A percentile compares a stretch with the other conserved stretches of the same genome.
Conservation (phyloP, 2,329 filamentous ascomycete species). For the Aspergillus eucalypticola region DNA sequence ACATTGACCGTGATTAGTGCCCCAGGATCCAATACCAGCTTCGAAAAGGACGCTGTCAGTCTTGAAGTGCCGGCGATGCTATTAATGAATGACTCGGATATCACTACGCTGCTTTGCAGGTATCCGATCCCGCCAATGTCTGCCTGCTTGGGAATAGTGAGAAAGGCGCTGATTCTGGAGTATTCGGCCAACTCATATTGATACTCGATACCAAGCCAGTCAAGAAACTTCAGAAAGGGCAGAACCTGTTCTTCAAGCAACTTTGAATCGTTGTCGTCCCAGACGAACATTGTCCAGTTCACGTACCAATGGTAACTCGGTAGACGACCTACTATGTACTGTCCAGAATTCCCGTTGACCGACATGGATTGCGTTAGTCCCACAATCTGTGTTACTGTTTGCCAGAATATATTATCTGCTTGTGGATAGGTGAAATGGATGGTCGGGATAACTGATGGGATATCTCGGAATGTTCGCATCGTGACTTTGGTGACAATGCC, state of each 20-base stretch:
- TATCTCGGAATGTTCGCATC: slow-evolving; percentile 43
- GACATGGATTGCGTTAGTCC: not conserved
- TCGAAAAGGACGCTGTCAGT: not conserved
- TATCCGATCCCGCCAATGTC: not conserved
- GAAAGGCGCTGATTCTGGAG: not conserved
- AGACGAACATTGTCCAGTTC: not conserved
- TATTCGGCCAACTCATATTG: not conserved
- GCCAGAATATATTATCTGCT: not conserved
- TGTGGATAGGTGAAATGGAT: not conserved
- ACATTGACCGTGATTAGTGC: not conserved
- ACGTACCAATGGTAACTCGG: not conserved
- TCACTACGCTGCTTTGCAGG: not conserved
- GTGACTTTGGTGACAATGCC: slow-evolving; percentile 34
- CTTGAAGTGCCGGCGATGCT: not conserved
- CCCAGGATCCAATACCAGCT: not conserved
- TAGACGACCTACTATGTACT: not conserved
- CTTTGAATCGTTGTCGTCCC: not conserved
- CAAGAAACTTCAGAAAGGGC: not conserved
- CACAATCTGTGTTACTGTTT: not conserved
- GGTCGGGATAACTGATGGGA: slow-evolving; percentile 28
- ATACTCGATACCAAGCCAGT: not conserved
- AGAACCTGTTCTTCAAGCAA: not conserved
- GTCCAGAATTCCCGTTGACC: not conserved
- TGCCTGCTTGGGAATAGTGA: not conserved
- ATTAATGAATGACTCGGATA: not conserved